A percentile compares a stretch with the other conserved stretches of the same genome.
Evolutionary conservation across 2,329 filamentous ascomycete species (phyloP).

Genomic region (Claviceps fusiformis): DNA sequence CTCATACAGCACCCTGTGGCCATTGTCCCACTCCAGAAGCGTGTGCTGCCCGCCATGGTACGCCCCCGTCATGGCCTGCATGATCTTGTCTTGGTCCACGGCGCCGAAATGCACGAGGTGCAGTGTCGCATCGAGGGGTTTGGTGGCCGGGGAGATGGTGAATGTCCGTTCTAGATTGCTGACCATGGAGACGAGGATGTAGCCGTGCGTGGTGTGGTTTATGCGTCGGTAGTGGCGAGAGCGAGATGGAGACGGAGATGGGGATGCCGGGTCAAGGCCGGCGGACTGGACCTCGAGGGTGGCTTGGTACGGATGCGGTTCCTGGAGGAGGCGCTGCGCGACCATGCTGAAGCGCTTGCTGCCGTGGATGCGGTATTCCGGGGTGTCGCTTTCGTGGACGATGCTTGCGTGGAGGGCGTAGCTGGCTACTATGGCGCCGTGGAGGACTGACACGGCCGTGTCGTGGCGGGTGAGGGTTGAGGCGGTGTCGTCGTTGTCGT

Average conservation of each 20-base stretch:
- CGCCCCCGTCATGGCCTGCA: constrained; percentile 61
- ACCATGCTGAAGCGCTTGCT: constrained; percentile 73
- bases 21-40: constrained; percentile 32
- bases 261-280: neutral
- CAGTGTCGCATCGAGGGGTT: constrained; percentile 57
- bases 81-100: constrained; percentile 48
- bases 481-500: too few species aligned
- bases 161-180: constrained; percentile 74
- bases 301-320: constrained; percentile 37
- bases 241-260: neutral
- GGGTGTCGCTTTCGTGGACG: constrained; percentile 82
- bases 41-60: constrained; percentile 46
- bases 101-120: constrained; percentile 64
- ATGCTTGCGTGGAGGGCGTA: constrained; percentile 84
- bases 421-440: constrained; percentile 74
- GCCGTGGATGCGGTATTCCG: constrained; percentile 65
- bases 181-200: constrained; percentile 63
- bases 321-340: constrained; percentile 56
- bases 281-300: constrained; percentile 21
- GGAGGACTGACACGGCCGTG: constrained; percentile 28
- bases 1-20: constrained; percentile 58
- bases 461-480: constrained; percentile 15
- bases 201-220: constrained; percentile 46
- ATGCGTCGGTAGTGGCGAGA: constrained; percentile 12
- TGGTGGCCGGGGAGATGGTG: constrained; percentile 61